A percentile compares a stretch with the other conserved stretches of the same genome.
phyloP scores from a whole-genome alignment of 2,329 filamentous ascomycete genomes.

The Didymella segeticola region DNA sequence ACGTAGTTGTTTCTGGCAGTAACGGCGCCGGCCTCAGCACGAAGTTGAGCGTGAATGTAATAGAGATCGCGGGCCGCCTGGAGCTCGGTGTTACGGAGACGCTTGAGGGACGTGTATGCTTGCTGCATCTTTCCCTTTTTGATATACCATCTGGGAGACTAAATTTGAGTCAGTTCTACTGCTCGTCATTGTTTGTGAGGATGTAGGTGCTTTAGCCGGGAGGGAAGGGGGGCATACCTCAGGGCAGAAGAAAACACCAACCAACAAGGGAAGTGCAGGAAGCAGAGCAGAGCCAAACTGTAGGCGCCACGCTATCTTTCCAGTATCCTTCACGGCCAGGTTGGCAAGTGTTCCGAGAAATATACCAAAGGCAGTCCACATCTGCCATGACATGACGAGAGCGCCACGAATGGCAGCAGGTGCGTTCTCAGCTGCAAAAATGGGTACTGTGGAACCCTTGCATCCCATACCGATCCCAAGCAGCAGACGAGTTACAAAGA shows the following conservation, averaged over 20 bases:
- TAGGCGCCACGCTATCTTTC: slow-evolving; percentile 30
- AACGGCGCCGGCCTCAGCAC: slow-evolving; percentile 24
- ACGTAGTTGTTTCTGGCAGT: slow-evolving; percentile 32
- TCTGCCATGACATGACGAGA: slow-evolving; percentile 57
- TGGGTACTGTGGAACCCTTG: slow-evolving; percentile 54
- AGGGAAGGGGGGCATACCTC: too few species aligned
- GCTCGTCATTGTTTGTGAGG: slow-evolving; percentile 33
- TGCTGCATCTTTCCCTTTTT: slow-evolving; percentile 47
- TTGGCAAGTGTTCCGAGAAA: slow-evolving; percentile 53
- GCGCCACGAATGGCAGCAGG: slow-evolving; percentile 58
- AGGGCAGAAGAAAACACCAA: slow-evolving; percentile 25
- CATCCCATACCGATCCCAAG: slow-evolving; percentile 55
- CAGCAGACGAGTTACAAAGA: slow-evolving; percentile 48
- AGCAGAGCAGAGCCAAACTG: slow-evolving; percentile 32
- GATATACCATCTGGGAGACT: slow-evolving; percentile 32
- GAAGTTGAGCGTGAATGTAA: slow-evolving; percentile 49
- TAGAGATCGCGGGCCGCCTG: slow-evolving; percentile 53
- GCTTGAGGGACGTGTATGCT: slow-evolving; percentile 45
- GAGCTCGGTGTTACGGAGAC: slow-evolving; percentile 44
- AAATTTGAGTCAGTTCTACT: slow-evolving; percentile 2
- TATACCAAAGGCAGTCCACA: slow-evolving; percentile 55
- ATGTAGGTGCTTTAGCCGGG: too few species aligned
- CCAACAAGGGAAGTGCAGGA: slow-evolving; percentile 25
- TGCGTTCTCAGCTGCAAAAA: slow-evolving; percentile 56
- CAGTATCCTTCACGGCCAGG: slow-evolving; percentile 49